Conservation (phyloP, 2,329 filamentous ascomycete species). For the Corinectria fuckeliana region DNA sequence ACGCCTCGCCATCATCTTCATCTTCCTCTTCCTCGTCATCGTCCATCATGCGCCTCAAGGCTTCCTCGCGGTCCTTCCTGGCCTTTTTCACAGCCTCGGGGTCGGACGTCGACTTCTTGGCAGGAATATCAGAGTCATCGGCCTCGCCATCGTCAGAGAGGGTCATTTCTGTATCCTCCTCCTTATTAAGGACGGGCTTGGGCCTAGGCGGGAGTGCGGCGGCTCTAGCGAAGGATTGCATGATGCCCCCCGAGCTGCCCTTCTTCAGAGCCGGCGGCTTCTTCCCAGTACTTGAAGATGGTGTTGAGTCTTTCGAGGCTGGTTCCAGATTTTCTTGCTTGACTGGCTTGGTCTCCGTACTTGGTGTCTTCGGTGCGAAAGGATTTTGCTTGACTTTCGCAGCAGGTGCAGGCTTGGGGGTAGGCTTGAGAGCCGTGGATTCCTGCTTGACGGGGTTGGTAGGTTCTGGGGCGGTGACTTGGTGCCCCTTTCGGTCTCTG, state of each 20-base stretch:
- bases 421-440: not conserved
- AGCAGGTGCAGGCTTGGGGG: constrained; percentile 4
- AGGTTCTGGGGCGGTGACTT: constrained; percentile 36
- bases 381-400: constrained; percentile 29
- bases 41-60: constrained; percentile 57
- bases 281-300: constrained; percentile 38
- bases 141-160: constrained; percentile 51
- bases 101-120: constrained; percentile 32
- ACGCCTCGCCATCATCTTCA: constrained; percentile 61
- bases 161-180: constrained; percentile 41
- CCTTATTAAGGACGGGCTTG: constrained; percentile 50
- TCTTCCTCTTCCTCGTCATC: constrained; percentile 64
- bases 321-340: constrained; percentile 41
- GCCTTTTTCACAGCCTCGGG: constrained; percentile 37
- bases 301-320: constrained; percentile 34
- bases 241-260: constrained; percentile 67
- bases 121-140: constrained; percentile 45
- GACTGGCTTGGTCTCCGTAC: constrained; percentile 24
- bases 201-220: constrained; percentile 52
- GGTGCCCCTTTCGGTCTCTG: constrained; percentile 51
- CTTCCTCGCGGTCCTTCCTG: constrained; percentile 48
- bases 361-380: constrained; percentile 8
- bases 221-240: constrained; percentile 79
- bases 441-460: constrained; percentile 33
- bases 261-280: constrained; percentile 58